Conservation (phyloP, 129 eudicot species). For the Oenanthe sinensis region DNA sequence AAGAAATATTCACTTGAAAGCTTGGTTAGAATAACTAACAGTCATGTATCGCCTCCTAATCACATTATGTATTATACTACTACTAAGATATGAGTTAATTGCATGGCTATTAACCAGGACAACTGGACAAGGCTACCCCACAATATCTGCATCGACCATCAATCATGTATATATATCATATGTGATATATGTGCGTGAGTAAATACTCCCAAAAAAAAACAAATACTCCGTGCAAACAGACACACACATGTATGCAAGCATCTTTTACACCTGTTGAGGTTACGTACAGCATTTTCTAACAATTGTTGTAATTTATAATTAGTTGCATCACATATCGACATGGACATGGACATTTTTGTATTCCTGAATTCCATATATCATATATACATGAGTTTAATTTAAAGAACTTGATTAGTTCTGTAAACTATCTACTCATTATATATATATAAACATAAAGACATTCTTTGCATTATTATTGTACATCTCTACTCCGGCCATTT, state of each 20-base stretch:
- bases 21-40: too few relatives aligned
- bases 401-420: not conserved
- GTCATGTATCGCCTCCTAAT: too few relatives aligned
- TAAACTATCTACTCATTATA: not conserved
- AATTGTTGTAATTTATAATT: not conserved
- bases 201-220: too few relatives aligned
- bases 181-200: not conserved
- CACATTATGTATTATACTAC: too few relatives aligned
- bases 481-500: not conserved
- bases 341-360: not conserved
- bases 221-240: not conserved
- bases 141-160: not conserved
- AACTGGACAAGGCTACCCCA: not conserved
- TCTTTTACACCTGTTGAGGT: not conserved
- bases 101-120: not conserved
- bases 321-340: not conserved
- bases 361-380: not conserved
- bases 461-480: conserved; percentile 6
- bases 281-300: not conserved
- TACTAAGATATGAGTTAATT: not conserved
- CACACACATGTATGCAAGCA: not conserved
- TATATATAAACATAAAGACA: not conserved
- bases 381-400: not conserved
- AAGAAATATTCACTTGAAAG: too few relatives aligned
- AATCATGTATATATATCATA: not conserved